Evolutionary conservation across 768 basidiomycete species (phyloP).

Genomic region (Phaeotremella fagi): DNA sequence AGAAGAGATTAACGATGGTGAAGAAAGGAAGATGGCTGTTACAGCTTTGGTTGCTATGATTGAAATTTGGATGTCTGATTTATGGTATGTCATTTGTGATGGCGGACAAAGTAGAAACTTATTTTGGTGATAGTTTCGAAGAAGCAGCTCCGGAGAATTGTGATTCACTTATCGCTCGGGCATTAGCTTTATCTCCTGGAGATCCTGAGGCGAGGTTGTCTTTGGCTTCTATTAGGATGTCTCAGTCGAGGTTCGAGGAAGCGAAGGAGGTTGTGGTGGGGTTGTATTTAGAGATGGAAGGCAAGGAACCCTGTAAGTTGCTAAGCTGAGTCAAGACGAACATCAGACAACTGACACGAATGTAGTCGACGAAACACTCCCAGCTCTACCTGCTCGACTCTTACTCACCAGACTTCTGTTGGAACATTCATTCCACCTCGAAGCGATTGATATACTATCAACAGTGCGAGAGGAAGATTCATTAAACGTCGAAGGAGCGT

Average conservation of each 20-base stretch:
- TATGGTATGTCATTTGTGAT: constrained; percentile 60
- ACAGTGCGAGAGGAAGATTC: constrained; percentile 77
- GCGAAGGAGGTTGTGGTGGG: constrained; percentile 66
- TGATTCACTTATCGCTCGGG: constrained; percentile 67
- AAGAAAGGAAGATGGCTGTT: constrained; percentile 62
- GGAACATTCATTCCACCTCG: constrained; percentile 65
- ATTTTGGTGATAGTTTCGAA: constrained; percentile 59
- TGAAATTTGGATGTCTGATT: constrained; percentile 95
- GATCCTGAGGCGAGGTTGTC: constrained; percentile 75
- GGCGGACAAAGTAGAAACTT: neutral
- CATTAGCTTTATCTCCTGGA: constrained; percentile 65
- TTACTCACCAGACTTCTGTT: constrained; percentile 74
- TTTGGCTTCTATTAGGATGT: constrained; percentile 81
- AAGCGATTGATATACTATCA: constrained; percentile 69
- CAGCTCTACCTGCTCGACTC: constrained; percentile 67
- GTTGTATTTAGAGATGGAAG: constrained; percentile 67
- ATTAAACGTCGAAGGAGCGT: constrained; percentile 85
- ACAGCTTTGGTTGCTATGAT: constrained; percentile 80
- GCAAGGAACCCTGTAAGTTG: constrained; percentile 57
- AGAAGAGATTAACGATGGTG: constrained; percentile 47
- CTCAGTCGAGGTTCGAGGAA: constrained; percentile 76
- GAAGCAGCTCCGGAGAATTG: constrained; percentile 75
- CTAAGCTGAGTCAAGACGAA: neutral
- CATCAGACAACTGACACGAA: neutral
- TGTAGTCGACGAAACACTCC: constrained; percentile 63